Conservation (phyloP, 306 rosid species). For the Rubus idaeus region DNA sequence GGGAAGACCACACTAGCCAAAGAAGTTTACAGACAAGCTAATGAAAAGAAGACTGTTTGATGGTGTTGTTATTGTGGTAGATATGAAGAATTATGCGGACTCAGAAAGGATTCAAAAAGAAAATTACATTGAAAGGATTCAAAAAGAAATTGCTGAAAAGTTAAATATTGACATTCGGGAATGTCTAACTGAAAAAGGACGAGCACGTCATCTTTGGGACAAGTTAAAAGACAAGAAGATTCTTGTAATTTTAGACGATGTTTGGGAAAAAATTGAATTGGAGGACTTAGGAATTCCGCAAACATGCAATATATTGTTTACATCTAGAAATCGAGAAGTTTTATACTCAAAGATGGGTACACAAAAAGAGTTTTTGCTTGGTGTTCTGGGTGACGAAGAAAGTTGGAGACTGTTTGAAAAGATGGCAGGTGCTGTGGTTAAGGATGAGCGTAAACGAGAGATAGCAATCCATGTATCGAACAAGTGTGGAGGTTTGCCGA, state of each 20-base stretch:
- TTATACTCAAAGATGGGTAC: neutral
- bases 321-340: neutral
- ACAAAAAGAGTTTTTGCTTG: neutral
- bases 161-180: too few relatives aligned
- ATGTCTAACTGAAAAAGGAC: too few relatives aligned
- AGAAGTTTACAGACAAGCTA: constrained; percentile 15
- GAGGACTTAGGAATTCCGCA: too few relatives aligned
- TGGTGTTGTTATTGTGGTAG: neutral
- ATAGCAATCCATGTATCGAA: neutral
- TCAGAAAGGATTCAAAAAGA: too few relatives aligned
- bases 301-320: too few relatives aligned
- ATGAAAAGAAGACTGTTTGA: constrained; percentile 7
- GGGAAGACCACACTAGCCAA: constrained; percentile 24
- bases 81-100: too few relatives aligned
- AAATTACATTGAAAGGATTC: too few relatives aligned
- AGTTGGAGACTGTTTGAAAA: constrained; percentile 20
- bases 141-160: constrained; percentile 11
- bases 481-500: neutral
- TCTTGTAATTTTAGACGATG: constrained; percentile 22
- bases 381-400: neutral
- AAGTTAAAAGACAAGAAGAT: constrained; percentile 8
- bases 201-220: neutral
- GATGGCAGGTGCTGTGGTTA: neutral
- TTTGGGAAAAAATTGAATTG: constrained; percentile 10
- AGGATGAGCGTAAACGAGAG: neutral